These are phyloP conservation scores for Kwoniella mangroviensis DNA, from an alignment of 768 basidiomycete genomes.

Conservation along the genomic window DNA sequence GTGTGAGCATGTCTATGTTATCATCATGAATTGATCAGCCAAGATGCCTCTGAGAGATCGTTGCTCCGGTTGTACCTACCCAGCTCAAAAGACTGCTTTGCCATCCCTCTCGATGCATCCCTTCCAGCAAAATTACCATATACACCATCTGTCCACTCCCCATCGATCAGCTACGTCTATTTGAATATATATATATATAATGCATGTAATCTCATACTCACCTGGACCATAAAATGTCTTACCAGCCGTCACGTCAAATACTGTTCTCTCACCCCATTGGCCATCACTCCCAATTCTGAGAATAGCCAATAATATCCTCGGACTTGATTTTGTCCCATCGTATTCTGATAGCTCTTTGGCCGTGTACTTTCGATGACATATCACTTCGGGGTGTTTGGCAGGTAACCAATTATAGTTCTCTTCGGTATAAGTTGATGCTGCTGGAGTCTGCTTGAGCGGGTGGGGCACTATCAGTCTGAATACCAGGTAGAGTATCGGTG, in stretches of 20 bases:
- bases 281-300: conserved; percentile 69
- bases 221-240: conserved; percentile 93
- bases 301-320: conserved; percentile 81
- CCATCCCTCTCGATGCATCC: conserved; percentile 95
- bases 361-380: conserved; percentile 77
- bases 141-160: conserved; percentile 72
- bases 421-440: conserved; percentile 66
- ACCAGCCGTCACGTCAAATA: conserved; percentile 92
- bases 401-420: conserved; percentile 92
- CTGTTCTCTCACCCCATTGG: conserved; percentile 67
- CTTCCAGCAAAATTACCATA: conserved; percentile 97
- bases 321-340: conserved; percentile 64
- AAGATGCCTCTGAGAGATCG: neutral
- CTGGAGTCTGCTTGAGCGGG: conserved; percentile 14
- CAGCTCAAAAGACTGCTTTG: conserved; percentile 92
- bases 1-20: conserved; percentile 82
- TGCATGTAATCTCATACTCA: conserved; percentile 59
- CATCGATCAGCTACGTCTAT: neutral
- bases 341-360: conserved; percentile 74
- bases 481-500: conserved; percentile 45
- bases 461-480: conserved; percentile 67
- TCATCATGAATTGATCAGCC: conserved; percentile 4
- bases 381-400: conserved; percentile 73
- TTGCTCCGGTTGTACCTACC: conserved; percentile 64
- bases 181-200: too few relatives aligned